phyloP scores from a whole-genome alignment of 768 basidiomycete species.

The Tulasnella sp. region DNA sequence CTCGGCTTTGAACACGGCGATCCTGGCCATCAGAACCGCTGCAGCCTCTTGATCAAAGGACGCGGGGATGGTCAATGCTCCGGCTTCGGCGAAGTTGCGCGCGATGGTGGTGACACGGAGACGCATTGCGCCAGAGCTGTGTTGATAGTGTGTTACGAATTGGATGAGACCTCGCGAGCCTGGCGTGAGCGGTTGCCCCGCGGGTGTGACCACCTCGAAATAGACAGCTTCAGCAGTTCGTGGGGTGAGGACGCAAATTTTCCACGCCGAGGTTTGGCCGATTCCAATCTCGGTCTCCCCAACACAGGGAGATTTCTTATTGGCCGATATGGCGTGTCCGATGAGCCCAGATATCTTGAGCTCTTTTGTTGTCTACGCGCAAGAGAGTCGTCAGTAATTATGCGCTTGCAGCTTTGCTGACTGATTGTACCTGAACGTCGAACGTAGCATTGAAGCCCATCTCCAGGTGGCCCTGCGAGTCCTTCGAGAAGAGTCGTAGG shows the following conservation, averaged over 20 bases:
- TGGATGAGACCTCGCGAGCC: slow-evolving; percentile 92
- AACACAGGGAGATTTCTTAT: slow-evolving; percentile 91
- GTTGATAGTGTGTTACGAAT: slow-evolving; percentile 98
- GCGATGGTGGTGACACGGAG: slow-evolving; percentile 97
- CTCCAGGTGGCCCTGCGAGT: slow-evolving; percentile 79
- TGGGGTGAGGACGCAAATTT: slow-evolving; percentile 82
- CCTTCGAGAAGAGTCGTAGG: slow-evolving; percentile 85
- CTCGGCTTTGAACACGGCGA: slow-evolving; percentile 98
- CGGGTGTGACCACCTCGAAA: slow-evolving; percentile 97
- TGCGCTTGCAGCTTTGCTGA: not conserved
- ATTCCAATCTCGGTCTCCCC: slow-evolving; percentile 99
- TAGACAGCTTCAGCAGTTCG: slow-evolving; percentile 85
- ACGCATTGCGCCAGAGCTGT: slow-evolving; percentile 88
- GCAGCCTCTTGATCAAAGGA: slow-evolving; percentile 98
- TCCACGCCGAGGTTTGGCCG: slow-evolving; percentile 97
- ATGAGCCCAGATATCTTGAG: slow-evolving; percentile 97
- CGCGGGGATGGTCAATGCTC: slow-evolving; percentile 84
- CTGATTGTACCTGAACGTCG: slow-evolving; percentile 76
- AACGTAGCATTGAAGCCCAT: slow-evolving; percentile 99
- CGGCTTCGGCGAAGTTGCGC: slow-evolving; percentile 93
- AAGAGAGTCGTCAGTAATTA: not conserved
- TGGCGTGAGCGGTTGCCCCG: slow-evolving; percentile 81
- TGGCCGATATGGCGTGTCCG: slow-evolving; percentile 93
- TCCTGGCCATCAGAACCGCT: slow-evolving; percentile 95
- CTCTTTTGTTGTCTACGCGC: slow-evolving; percentile 84